A percentile compares a stretch with the other conserved stretches of the same genome.
These are phyloP conservation scores for Colletotrichum liaoningense DNA, from an alignment of 2,329 filamentous ascomycete genomes.

Conservation along the genomic window DNA sequence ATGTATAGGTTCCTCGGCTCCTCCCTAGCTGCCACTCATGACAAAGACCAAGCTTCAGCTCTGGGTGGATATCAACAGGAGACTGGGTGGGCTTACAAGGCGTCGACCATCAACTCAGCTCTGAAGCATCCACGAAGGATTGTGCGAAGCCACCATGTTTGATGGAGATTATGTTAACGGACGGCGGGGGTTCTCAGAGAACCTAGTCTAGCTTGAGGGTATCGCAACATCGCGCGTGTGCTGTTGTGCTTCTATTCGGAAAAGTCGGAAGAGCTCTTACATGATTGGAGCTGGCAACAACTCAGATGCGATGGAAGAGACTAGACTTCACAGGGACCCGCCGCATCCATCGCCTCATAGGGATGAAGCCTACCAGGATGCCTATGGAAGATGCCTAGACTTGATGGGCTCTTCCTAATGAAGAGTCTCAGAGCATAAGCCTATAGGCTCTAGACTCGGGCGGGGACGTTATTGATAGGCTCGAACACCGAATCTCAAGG, in stretches of 20 bases:
- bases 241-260: not conserved
- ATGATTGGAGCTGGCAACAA: not conserved
- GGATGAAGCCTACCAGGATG: not conserved
- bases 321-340: not conserved
- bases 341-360: constrained; percentile 7
- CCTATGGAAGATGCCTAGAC: not conserved
- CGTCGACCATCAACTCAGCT: not conserved
- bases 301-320: not conserved
- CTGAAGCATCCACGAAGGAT: not conserved
- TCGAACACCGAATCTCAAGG: not conserved
- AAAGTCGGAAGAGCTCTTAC: not conserved
- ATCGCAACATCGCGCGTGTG: not conserved
- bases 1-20: not conserved
- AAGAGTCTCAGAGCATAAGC: not conserved
- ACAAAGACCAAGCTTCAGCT: not conserved
- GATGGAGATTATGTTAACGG: not conserved
- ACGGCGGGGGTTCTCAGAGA: not conserved
- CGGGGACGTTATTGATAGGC: not conserved
- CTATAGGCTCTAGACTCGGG: not conserved
- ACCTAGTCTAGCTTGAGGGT: not conserved
- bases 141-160: not conserved
- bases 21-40: not conserved
- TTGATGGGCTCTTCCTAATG: not conserved
- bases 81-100: not conserved
- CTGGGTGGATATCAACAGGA: not conserved